Conservation (phyloP, 2,329 filamentous ascomycete genomes). For the Fusarium pseudoanthophilum region DNA sequence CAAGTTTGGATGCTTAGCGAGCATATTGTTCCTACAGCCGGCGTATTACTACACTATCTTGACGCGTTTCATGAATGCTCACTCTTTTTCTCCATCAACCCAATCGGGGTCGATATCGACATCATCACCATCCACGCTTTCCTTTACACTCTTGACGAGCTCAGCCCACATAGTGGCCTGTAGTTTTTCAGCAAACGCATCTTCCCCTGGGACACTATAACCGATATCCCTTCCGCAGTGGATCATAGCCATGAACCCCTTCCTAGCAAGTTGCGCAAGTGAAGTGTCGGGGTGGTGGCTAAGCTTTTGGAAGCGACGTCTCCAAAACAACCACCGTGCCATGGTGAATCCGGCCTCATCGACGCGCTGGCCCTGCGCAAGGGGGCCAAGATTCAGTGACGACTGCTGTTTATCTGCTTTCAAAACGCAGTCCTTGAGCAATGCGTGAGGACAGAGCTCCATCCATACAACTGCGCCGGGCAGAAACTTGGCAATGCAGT, state of each 20-base stretch:
- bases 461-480: conserved; percentile 3
- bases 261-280: neutral
- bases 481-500: neutral
- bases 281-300: neutral
- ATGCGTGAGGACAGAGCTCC: neutral
- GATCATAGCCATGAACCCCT: neutral
- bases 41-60: neutral
- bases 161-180: neutral
- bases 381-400: neutral
- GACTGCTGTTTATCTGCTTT: too few relatives aligned
- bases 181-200: neutral
- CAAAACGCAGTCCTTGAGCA: neutral
- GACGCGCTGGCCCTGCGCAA: neutral
- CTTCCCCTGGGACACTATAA: neutral
- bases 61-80: neutral
- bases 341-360: neutral
- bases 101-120: neutral
- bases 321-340: conserved; percentile 1
- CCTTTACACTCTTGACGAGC: neutral
- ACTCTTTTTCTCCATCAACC: neutral
- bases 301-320: neutral
- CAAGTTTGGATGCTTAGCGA: too few relatives aligned
- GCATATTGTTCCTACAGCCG: neutral
- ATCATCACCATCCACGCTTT: neutral
- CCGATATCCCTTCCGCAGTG: neutral